These are phyloP conservation scores for Protostelium mycophagum DNA, from an alignment of 78 protist genomes.

Conservation along the genomic window DNA sequence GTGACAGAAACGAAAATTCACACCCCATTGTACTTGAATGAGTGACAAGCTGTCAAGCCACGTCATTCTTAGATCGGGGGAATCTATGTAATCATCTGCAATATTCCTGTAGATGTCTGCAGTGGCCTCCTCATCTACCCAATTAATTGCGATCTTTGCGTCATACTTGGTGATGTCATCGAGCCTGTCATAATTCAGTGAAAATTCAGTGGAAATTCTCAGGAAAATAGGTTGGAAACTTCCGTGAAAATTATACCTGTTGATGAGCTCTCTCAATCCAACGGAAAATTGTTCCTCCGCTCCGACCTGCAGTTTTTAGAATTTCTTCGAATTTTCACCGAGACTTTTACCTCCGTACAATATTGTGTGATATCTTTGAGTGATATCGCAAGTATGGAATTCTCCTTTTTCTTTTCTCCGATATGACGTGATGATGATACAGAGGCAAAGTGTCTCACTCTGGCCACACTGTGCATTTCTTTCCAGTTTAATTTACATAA, in stretches of 20 bases:
- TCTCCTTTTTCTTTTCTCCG: background rate
- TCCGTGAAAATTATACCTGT: background rate
- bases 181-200: background rate
- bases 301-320: background rate
- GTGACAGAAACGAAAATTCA: too few relatives aligned
- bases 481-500: background rate
- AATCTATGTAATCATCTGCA: slow-evolving; percentile 34
- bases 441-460: background rate
- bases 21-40: background rate
- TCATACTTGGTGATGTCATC: background rate
- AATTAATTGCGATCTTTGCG: background rate
- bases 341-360: background rate
- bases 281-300: too few relatives aligned
- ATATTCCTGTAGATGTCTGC: slow-evolving; percentile 48
- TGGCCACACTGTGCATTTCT: background rate
- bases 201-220: too few relatives aligned
- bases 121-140: slow-evolving; percentile 44
- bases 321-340: background rate
- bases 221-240: too few relatives aligned
- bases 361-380: background rate
- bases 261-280: background rate
- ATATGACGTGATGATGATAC: background rate
- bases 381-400: background rate
- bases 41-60: slow-evolving; percentile 44
- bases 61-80: slow-evolving; percentile 60